Percentiles rank a stretch among this genome's conserved stretches.
These are phyloP conservation scores for Torulaspora indica DNA, from an alignment of 805 yeast species.

Conservation along the genomic window DNA sequence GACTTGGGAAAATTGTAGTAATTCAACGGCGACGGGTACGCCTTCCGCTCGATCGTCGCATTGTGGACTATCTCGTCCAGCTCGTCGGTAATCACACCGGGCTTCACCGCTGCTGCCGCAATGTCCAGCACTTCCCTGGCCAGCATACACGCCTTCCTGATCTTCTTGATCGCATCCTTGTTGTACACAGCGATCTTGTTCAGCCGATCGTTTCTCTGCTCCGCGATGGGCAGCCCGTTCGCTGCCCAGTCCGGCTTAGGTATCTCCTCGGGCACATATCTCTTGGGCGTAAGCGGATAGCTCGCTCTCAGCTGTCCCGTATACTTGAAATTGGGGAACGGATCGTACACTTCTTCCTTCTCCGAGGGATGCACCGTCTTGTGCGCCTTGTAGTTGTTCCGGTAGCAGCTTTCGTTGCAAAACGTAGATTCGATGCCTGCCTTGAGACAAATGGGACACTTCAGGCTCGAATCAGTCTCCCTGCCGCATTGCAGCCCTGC, in stretches of 20 bases:
- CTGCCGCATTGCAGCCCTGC: constrained; percentile 84
- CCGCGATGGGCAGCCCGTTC: constrained; percentile 74
- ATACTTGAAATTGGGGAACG: constrained; percentile 74
- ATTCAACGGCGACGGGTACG: constrained; percentile 93
- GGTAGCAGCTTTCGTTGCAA: constrained; percentile 82
- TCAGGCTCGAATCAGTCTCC: constrained; percentile 64
- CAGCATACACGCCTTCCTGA: constrained; percentile 67
- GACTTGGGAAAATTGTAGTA: constrained; percentile 92
- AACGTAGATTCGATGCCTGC: constrained; percentile 57
- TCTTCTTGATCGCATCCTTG: constrained; percentile 65
- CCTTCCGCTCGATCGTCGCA: constrained; percentile 81
- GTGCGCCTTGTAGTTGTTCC: constrained; percentile 65
- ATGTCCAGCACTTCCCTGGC: constrained; percentile 88
- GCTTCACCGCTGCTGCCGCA: constrained; percentile 76
- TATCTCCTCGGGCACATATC: constrained; percentile 67
- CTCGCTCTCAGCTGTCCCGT: constrained; percentile 71
- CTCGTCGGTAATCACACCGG: constrained; percentile 92
- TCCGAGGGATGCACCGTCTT: constrained; percentile 68
- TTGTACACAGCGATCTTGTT: constrained; percentile 59
- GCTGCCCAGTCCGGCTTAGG: constrained; percentile 77
- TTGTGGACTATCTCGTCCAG: constrained; percentile 80
- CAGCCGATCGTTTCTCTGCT: constrained; percentile 64
- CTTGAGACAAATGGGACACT: constrained; percentile 90
- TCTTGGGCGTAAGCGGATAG: constrained; percentile 74
- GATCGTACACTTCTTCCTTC: constrained; percentile 61